These are phyloP conservation scores for Phytophthora constricta DNA, from an alignment of 352 stramenopile genomes.

Conservation along the genomic window DNA sequence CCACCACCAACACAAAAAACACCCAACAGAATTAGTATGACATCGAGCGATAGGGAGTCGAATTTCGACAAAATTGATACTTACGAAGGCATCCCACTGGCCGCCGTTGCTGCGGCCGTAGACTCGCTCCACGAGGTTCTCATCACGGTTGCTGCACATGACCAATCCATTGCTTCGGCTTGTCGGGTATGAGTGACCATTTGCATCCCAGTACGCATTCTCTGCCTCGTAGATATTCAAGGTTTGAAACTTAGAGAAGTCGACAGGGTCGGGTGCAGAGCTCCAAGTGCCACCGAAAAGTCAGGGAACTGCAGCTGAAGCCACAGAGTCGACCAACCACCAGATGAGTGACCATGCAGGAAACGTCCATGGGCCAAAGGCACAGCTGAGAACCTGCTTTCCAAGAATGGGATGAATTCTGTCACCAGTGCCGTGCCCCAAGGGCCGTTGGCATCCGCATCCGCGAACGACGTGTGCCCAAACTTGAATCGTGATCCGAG, in stretches of 20 bases:
- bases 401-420: slow-evolving; percentile 74
- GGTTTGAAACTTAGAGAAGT: slow-evolving; percentile 73
- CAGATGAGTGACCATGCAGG: slow-evolving; percentile 77
- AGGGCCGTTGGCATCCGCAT: slow-evolving; percentile 67
- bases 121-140: slow-evolving; percentile 76
- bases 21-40: slow-evolving; percentile 4
- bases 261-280: slow-evolving; percentile 71
- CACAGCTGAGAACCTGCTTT: slow-evolving; percentile 55
- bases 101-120: slow-evolving; percentile 71
- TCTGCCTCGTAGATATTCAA: slow-evolving; percentile 75
- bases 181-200: slow-evolving; percentile 59
- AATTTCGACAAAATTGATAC: too few relatives aligned
- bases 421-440: slow-evolving; percentile 73
- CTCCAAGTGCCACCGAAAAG: slow-evolving; percentile 83
- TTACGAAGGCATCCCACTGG: slow-evolving; percentile 83
- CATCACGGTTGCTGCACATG: slow-evolving; percentile 69
- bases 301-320: slow-evolving; percentile 75
- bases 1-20: not conserved
- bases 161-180: slow-evolving; percentile 59
- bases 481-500: slow-evolving; percentile 79
- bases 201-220: slow-evolving; percentile 80
- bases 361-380: slow-evolving; percentile 48
- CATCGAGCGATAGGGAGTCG: not conserved
- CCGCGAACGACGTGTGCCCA: slow-evolving; percentile 79
- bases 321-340: slow-evolving; percentile 76